Base-by-base conservation (phyloP, 495 filamentous ascomycete species). In the Filosporella fistucella region DNA sequence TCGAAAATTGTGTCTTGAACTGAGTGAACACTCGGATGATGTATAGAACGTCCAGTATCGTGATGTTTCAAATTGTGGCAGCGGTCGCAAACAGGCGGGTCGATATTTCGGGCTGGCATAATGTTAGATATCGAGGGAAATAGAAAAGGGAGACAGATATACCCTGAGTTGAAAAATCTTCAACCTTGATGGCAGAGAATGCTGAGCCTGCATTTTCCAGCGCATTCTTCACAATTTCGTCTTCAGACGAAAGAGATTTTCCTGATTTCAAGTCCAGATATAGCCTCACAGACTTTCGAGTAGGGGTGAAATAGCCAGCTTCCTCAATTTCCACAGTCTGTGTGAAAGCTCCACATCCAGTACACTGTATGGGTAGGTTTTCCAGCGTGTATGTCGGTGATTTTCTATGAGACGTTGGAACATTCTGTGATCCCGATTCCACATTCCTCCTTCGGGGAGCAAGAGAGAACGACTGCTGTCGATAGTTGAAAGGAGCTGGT, bases 261-360 rank as follows among this genome's bases (percentile, higher is more conserved):
- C 42, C 38, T 3, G 57, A 46, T 16, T 53, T 58, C 16, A 56
- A 61, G 28, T 58, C 57, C 42, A 78, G 60, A 47, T 68, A 79
- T 18, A 59, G 59, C 58, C 59, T 74, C 50, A 74, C 65, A 33
- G 63, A 59, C 55, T 73, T 84, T 57, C 82, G 76, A 24, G 51
- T 66, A 24, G 72, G 53, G 55, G 77, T 68, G 65, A 87, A 96
- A 66, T 81, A 96, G 33, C 93, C 93, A 1, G 91, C 77, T 55
- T 84, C 74, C 26, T 78, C 62, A n/a, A 83, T 72, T 18, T 81
- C 72, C 2, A 80, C 53, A 0, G 75, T 85, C 58, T 97, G 93
- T 39, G 84, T 76, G 47, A 84, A 77, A 24, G 91, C 94, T 37
- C 93, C 93, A 62, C 93, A 99, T 44, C 93, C 93, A 17, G 86